These are phyloP conservation scores for Seiridium cupressi DNA, from an alignment of 2,329 filamentous ascomycete species.

Conservation along the genomic window DNA sequence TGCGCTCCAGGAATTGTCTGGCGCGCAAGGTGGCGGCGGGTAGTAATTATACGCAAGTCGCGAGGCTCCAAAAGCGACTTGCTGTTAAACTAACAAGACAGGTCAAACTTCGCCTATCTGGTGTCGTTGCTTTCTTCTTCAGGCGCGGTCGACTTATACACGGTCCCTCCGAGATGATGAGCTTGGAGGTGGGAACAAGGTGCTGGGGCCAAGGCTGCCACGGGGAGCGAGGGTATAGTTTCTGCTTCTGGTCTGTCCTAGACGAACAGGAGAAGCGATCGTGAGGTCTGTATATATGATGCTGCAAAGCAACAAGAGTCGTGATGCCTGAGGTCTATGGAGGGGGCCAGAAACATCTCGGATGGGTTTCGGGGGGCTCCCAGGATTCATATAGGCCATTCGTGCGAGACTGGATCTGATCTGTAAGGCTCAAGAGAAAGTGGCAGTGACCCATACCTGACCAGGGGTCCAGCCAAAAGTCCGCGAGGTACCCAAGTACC, in stretches of 20 bases:
- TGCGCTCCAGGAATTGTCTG: not conserved
- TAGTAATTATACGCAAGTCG: not conserved
- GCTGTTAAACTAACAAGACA: no score
- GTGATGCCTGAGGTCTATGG: constrained; percentile 9
- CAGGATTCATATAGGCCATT: constrained; percentile 20
- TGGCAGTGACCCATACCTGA: constrained; percentile 9
- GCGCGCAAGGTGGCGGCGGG: not conserved
- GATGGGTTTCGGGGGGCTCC: constrained; percentile 20
- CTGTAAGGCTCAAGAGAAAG: constrained; percentile 7
- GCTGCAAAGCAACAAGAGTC: constrained; percentile 1
- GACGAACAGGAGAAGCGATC: constrained; percentile 3
- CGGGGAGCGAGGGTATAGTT: not conserved
- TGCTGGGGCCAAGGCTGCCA: constrained; percentile 3
- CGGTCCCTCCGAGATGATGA: constrained; percentile 1
- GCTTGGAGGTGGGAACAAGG: not conserved
- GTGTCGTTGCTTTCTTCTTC: constrained; percentile 2
- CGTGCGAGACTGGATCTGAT: constrained; percentile 9
- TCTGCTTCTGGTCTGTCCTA: constrained; percentile 1
- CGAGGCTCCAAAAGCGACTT: not conserved
- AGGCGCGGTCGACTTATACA: constrained; percentile 9
- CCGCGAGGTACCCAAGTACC: constrained; percentile 3
- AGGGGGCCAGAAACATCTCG: constrained; percentile 19
- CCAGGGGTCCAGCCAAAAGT: constrained; percentile 9
- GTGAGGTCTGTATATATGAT: constrained; percentile 5
- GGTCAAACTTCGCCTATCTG: not conserved